Evolutionary conservation across 2,329 filamentous ascomycete genomes (phyloP), one percentile per base, ranked within the genome.

Genomic region (Verticillium tricorpus): DNA sequence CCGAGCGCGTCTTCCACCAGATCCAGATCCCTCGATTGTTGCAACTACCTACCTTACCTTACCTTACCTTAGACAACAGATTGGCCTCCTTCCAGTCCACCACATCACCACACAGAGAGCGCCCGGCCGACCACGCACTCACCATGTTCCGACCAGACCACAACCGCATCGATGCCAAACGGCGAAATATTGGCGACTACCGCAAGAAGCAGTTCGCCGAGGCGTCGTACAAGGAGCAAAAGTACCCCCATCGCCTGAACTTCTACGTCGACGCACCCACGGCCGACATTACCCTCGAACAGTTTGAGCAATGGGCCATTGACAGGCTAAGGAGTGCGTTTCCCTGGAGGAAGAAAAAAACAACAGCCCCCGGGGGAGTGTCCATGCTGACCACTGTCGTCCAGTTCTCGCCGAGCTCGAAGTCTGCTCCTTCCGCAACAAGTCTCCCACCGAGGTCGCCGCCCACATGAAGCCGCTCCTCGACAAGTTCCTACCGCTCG

Each of bases 261-360:
- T 94, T 97, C 77, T 99, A 99, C 78, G 80, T 87, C 54, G 83
- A 89, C 31, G 91, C 95, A 56, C 95, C 95, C 0, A 97, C 93
- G 0, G 90, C 91, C 57, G 95, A 99, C 72, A 95, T 99, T 69
- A 96, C 92, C 0, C 87, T 99, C 52, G 95, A 99, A 73, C 89
- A 99, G 73, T 99, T 99, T 71, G 95, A 99, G 74, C 93, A 97
- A 84, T 99, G 95, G 95, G 95, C 93, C 12, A 98, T 99, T 71
- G 91, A 96, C 70, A 84, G 95, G 62, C 76, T 99, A 67, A 89
- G 92, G 78, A 85, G 92, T 92, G 79, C 61, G 79, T 60, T 17
- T 2, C 25, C 6, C 39, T 28, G 28, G 28, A 28, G 28, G 28
- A 6, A 28, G 6, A 28, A 28, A 5, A 4, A 5, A 28, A 25